A percentile compares a stretch with the other conserved stretches of the same genome.
phyloP scores from a whole-genome alignment of 352 stramenopile genomes.

The Blastocystis sp. region DNA sequence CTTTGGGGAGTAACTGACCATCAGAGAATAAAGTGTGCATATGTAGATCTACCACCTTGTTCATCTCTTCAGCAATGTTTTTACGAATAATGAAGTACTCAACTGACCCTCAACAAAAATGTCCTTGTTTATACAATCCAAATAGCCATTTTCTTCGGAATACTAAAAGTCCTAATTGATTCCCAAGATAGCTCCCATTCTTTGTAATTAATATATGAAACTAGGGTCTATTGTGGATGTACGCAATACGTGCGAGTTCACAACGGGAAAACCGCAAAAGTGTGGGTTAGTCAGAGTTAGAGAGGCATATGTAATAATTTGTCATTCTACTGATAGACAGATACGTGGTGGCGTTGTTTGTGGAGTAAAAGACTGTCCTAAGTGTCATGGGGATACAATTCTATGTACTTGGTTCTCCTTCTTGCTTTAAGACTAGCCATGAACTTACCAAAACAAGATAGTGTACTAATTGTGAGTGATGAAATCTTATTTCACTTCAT shows the following conservation, averaged over 20 bases:
- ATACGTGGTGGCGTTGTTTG: not conserved
- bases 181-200: not conserved
- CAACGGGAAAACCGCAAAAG: not conserved
- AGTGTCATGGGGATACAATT: not conserved
- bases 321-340: not conserved
- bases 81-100: not conserved
- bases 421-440: not conserved
- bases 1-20: not conserved
- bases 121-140: not conserved
- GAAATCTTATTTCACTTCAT: constrained; percentile 19
- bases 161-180: not conserved
- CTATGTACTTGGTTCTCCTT: not conserved
- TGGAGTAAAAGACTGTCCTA: constrained; percentile 17
- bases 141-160: not conserved
- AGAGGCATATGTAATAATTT: not conserved
- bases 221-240: not conserved
- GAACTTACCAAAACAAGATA: not conserved
- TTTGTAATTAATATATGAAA: not conserved
- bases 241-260: not conserved
- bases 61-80: not conserved
- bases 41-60: constrained; percentile 12
- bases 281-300: not conserved
- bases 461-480: not conserved
- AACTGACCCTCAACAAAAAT: not conserved
- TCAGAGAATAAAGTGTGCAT: constrained; percentile 47